phyloP scores from a whole-genome alignment of 2,329 filamentous ascomycete species.

The Trichoderma gracile region DNA sequence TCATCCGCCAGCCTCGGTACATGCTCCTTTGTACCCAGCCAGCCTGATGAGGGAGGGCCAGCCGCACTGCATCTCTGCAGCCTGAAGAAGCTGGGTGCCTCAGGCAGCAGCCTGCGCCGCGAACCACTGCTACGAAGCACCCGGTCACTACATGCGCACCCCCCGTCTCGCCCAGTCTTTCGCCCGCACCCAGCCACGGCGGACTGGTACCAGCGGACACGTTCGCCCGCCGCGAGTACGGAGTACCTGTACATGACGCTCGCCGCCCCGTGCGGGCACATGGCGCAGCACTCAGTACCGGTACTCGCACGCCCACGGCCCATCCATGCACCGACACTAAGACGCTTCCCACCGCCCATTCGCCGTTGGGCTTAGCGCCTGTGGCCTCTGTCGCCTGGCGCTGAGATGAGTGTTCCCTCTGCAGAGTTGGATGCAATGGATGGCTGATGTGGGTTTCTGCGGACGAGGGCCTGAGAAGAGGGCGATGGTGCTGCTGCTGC shows the following conservation, averaged over 20 bases:
- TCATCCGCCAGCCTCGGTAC: neutral
- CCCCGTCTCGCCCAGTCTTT: constrained; percentile 11
- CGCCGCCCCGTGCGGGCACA: neutral
- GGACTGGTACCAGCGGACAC: neutral
- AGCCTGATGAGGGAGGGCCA: neutral
- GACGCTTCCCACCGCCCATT: constrained; percentile 40
- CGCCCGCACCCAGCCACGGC: neutral
- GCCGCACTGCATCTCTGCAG: neutral
- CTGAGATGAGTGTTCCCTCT: constrained; percentile 20
- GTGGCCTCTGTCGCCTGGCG: constrained; percentile 25
- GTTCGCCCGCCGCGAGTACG: no score
- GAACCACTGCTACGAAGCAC: neutral
- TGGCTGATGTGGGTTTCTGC: no score
- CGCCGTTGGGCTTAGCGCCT: constrained; percentile 41
- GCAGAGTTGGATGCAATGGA: neutral
- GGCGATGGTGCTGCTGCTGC: neutral
- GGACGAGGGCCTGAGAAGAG: neutral
- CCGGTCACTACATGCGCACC: constrained; percentile 21
- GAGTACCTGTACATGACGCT: neutral
- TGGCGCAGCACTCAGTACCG: neutral
- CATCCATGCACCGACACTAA: constrained; percentile 34
- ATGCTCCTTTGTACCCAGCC: neutral
- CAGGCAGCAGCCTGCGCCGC: neutral
- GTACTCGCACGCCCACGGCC: constrained; percentile 24
- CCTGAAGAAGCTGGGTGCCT: neutral